These are phyloP conservation scores for Trypanosoma lewisi DNA, from an alignment of 208 protist species.

Conservation along the genomic window DNA sequence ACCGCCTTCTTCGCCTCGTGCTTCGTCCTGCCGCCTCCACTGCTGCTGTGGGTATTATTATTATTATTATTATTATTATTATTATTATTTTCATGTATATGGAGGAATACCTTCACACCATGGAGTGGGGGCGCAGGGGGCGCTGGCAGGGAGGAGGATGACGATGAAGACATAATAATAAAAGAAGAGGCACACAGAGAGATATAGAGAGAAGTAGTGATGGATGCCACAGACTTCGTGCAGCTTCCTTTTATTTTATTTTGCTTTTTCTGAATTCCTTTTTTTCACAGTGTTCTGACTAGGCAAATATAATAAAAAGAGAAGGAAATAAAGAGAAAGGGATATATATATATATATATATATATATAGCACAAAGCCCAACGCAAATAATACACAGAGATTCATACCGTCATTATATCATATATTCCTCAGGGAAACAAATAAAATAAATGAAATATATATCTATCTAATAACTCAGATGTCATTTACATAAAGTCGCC, in stretches of 20 bases:
- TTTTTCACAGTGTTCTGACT: too few relatives aligned
- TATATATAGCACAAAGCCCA: too few relatives aligned
- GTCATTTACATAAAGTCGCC: conserved; percentile 21
- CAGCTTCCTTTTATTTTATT: too few relatives aligned
- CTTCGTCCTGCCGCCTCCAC: conserved; percentile 5
- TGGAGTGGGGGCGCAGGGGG: conserved; percentile 21
- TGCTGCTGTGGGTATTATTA: neutral
- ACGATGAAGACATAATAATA: neutral
- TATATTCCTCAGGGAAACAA: neutral
- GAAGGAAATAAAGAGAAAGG: too few relatives aligned
- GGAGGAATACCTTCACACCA: conserved; percentile 54
- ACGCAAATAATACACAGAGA: too few relatives aligned
- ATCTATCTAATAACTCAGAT: conserved; percentile 1
- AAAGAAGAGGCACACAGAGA: conserved; percentile 6
- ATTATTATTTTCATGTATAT: conserved; percentile 31
- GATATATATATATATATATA: too few relatives aligned
- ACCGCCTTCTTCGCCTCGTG: conserved; percentile 28
- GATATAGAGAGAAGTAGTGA: conserved; percentile 16
- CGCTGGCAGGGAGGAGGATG: neutral
- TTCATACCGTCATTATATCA: too few relatives aligned
- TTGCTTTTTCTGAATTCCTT: too few relatives aligned
- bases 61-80: conserved; percentile 8
- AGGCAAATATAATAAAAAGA: too few relatives aligned
- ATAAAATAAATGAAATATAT: conserved; percentile 10
- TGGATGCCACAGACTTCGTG: too few relatives aligned